Evolutionary conservation across 768 basidiomycete genomes (phyloP).

Genomic region (Panaeolus papilionaceus): DNA sequence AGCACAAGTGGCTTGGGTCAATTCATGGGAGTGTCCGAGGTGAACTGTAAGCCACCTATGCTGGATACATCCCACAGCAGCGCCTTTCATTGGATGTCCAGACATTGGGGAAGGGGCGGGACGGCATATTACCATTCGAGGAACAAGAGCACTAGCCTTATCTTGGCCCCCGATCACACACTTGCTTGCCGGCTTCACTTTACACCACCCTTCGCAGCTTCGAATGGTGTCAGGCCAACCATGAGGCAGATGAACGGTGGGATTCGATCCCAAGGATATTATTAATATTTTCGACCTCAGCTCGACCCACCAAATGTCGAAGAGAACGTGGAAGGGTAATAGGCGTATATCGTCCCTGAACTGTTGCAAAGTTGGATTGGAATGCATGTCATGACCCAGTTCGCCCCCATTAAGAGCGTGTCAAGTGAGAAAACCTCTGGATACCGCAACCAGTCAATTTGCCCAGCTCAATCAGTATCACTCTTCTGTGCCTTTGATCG

Average conservation of each 20-base stretch:
- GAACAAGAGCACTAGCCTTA: conserved; percentile 7
- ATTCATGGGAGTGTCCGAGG: background rate
- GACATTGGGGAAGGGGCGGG: background rate
- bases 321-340: background rate
- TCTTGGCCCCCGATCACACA: conserved; percentile 8
- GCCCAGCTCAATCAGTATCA: background rate
- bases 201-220: background rate
- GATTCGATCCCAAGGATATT: background rate
- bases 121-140: conserved; percentile 12
- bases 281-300: background rate
- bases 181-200: conserved; percentile 2
- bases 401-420: conserved; percentile 3
- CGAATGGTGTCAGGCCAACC: background rate
- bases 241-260: conserved; percentile 12
- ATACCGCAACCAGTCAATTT: background rate
- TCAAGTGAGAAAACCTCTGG: too few relatives aligned
- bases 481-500: background rate
- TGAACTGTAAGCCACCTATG: background rate
- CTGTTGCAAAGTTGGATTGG: background rate
- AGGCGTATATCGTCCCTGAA: background rate
- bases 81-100: background rate
- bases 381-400: background rate
- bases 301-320: background rate
- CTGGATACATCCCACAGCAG: background rate
- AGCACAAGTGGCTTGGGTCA: background rate